Conservation (phyloP, 352 stramenopile genomes). For the Globisporangium viniferum region DNA sequence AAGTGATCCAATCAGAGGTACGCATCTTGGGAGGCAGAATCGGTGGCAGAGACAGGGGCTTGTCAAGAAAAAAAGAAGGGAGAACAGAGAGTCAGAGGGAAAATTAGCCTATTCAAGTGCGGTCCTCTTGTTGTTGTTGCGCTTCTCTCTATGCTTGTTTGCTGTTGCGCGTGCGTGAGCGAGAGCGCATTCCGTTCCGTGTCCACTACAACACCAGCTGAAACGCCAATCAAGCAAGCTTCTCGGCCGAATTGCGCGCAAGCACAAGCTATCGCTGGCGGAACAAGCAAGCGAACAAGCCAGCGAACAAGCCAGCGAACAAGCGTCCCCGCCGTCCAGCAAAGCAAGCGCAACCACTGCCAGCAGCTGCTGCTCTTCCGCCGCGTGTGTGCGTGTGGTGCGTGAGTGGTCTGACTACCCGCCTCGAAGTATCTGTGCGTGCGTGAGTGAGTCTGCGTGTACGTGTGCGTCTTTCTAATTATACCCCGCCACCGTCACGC, state of each 20-base stretch:
- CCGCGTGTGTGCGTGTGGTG: not conserved
- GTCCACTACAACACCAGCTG: conserved; percentile 5
- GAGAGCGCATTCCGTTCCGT: not conserved
- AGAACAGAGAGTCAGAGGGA: not conserved
- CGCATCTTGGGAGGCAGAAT: not conserved
- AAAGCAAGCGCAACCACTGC: not conserved
- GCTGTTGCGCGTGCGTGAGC: not conserved
- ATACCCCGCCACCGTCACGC: not conserved
- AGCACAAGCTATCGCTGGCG: not conserved
- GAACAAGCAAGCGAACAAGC: not conserved
- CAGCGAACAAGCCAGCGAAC: not conserved
- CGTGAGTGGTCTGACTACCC: not conserved
- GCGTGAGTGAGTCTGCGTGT: not conserved
- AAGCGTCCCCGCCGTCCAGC: no score
- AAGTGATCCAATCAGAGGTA: not conserved
- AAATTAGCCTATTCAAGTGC: not conserved
- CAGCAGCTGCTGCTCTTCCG: conserved; percentile 1
- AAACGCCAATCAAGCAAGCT: conserved; percentile 2
- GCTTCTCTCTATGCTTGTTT: not conserved
- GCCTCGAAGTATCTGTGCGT: not conserved
- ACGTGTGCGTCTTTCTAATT: not conserved
- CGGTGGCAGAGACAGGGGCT: conserved; percentile 1
- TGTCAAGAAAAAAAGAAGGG: not conserved
- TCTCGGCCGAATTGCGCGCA: not conserved
- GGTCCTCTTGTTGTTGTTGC: not conserved